Evolutionary conservation across 106 monocot species (phyloP).

Genomic region (Alisma plantagoaquatica): DNA sequence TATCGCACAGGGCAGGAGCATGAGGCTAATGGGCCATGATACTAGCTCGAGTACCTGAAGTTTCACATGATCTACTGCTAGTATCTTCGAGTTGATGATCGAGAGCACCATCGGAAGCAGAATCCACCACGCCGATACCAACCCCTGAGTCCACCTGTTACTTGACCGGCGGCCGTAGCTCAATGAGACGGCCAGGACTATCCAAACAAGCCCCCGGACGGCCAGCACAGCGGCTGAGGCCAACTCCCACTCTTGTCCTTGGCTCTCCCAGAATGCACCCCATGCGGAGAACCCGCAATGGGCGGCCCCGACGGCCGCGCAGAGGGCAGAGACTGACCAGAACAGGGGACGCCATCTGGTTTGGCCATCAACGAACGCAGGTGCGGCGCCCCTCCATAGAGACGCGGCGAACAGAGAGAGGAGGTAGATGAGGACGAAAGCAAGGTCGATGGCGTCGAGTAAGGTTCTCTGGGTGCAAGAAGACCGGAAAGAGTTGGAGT

Average conservation of each 20-base stretch:
- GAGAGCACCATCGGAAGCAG: conserved; percentile 1
- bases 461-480: neutral
- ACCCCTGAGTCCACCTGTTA: conserved; percentile 2
- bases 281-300: neutral
- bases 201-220: conserved; percentile 13
- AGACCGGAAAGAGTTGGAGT: no score
- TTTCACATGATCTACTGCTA: neutral
- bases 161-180: neutral
- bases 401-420: no score
- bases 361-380: neutral
- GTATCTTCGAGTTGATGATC: conserved; percentile 12
- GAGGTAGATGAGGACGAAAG: neutral
- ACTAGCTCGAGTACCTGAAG: conserved; percentile 11
- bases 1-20: conserved; percentile 36
- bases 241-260: neutral
- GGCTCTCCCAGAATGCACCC: neutral
- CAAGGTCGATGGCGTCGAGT: neutral
- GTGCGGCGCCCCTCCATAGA: no score
- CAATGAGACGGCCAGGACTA: conserved; percentile 10
- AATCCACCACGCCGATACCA: conserved; percentile 17
- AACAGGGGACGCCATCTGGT: neutral
- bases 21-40: conserved; percentile 11
- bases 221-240: neutral
- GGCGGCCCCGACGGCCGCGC: conserved; percentile 1
- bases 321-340: conserved; percentile 9